These are phyloP conservation scores for Sphagnum magellanicum DNA, from an alignment of 228 moss, liverwort and hornwort species.

Conservation along the genomic window DNA sequence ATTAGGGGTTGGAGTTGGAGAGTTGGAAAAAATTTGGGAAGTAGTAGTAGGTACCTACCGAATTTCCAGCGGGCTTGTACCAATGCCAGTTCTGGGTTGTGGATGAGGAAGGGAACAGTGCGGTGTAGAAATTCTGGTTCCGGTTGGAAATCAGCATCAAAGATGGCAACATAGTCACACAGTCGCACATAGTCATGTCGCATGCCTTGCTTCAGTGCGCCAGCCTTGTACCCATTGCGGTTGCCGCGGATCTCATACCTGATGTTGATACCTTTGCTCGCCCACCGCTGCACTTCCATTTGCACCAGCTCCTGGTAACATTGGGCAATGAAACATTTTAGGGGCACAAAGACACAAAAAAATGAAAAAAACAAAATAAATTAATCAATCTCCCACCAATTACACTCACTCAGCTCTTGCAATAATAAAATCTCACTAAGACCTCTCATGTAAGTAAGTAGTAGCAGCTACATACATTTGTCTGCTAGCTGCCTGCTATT, in stretches of 20 bases:
- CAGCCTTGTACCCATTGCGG: constrained; percentile 49
- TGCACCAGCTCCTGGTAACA: constrained; percentile 35
- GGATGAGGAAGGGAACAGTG: constrained; percentile 32
- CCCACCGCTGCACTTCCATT: constrained; percentile 36
- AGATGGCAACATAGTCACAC: constrained; percentile 48
- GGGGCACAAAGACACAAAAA: no score
- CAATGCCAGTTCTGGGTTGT: constrained; percentile 54
- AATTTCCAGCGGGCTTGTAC: constrained; percentile 88
- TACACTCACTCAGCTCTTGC: no score
- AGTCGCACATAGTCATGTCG: constrained; percentile 16
- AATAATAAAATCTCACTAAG: no score
- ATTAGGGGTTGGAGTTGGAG: no score
- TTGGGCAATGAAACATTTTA: no score
- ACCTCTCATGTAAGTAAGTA: no score
- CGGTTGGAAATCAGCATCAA: constrained; percentile 53
- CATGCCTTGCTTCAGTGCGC: constrained; percentile 34
- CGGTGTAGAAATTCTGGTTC: constrained; percentile 33
- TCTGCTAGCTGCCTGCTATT: no score
- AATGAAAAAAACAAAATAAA: no score
- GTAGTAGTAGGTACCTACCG: constrained; percentile 18
- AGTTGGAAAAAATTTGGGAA: no score
- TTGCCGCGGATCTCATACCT: constrained; percentile 31
- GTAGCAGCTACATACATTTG: no score
- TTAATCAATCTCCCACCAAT: no score
- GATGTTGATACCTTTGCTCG: constrained; percentile 42